Evolutionary conservation across 805 yeast genomes (phyloP).

Genomic region (Ogataea thermomethanolica): DNA sequence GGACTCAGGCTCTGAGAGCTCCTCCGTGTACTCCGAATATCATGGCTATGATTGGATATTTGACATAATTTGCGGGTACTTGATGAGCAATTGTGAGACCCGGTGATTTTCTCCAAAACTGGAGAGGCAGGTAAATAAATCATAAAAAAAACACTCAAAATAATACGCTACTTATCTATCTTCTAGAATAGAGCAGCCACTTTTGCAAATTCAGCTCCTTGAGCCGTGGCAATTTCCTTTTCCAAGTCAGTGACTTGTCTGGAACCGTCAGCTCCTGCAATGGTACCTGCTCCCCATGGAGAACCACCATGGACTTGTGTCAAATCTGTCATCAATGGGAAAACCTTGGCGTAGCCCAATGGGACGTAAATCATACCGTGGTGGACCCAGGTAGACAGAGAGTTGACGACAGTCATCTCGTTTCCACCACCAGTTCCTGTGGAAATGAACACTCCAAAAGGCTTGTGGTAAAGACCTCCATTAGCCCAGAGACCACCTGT

Average conservation of each 20-base stretch:
- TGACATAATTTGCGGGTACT: conserved; percentile 7
- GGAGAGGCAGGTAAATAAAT: conserved; percentile 1
- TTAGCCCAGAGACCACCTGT: conserved; percentile 76
- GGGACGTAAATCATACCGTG: conserved; percentile 80
- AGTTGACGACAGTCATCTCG: conserved; percentile 61
- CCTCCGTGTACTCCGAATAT: conserved; percentile 2
- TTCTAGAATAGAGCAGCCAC: conserved; percentile 35
- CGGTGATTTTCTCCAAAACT: not conserved
- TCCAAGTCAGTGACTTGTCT: conserved; percentile 66
- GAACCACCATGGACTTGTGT: conserved; percentile 77
- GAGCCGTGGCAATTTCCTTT: conserved; percentile 56
- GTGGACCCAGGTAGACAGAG: conserved; percentile 60
- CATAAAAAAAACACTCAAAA: not conserved
- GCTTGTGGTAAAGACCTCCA: conserved; percentile 69
- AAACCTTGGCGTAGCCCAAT: conserved; percentile 62
- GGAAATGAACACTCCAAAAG: conserved; percentile 67
- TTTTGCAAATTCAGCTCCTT: conserved; percentile 63
- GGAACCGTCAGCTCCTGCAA: conserved; percentile 73
- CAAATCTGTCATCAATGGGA: conserved; percentile 51
- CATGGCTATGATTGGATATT: conserved; percentile 1
- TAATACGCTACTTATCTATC: not conserved
- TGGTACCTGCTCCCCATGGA: conserved; percentile 85
- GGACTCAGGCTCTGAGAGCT: not conserved
- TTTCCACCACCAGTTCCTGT: conserved; percentile 77
- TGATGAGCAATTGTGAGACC: not conserved